A percentile compares a stretch with the other conserved stretches of the same genome.
phyloP scores from a whole-genome alignment of 2,329 filamentous ascomycete genomes.

The Fusarium mundagurra region DNA sequence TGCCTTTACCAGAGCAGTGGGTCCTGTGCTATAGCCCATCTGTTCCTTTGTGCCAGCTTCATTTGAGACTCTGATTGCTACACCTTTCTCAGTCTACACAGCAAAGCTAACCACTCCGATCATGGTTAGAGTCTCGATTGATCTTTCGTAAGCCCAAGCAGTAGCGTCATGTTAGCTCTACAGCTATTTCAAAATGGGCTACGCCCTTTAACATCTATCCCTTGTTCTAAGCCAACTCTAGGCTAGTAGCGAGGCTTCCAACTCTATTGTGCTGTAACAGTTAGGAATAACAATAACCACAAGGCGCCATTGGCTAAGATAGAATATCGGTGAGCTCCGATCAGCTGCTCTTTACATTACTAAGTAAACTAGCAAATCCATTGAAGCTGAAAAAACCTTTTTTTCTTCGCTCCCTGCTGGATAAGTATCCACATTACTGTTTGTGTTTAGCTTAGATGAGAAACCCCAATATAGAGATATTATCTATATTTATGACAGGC shows the following conservation, averaged over 20 bases:
- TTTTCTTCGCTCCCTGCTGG: not conserved
- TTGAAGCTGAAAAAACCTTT: not conserved
- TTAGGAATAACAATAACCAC: rapidly evolving
- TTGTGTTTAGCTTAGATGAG: not conserved
- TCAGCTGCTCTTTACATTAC: not conserved
- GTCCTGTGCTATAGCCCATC: too few species aligned
- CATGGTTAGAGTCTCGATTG: not conserved
- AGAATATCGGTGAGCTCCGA: not conserved
- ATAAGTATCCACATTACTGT: not conserved
- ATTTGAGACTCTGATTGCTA: too few species aligned
- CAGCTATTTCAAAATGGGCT: not conserved
- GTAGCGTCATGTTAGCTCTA: not conserved
- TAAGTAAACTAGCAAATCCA: not conserved
- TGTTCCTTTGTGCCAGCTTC: too few species aligned
- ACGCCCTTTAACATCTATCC: not conserved
- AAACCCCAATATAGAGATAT: not conserved
- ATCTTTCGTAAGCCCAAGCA: not conserved
- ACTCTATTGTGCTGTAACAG: not conserved
- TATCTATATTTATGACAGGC: not conserved
- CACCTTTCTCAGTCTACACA: too few species aligned
- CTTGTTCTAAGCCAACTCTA: not conserved
- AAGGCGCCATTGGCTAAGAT: not conserved
- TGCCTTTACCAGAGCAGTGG: too few species aligned
- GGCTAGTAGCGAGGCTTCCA: rapidly evolving
- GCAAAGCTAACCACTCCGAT: too few species aligned